These are phyloP conservation scores for Cytospora mali DNA, from an alignment of 2,329 filamentous ascomycete species.

Conservation along the genomic window DNA sequence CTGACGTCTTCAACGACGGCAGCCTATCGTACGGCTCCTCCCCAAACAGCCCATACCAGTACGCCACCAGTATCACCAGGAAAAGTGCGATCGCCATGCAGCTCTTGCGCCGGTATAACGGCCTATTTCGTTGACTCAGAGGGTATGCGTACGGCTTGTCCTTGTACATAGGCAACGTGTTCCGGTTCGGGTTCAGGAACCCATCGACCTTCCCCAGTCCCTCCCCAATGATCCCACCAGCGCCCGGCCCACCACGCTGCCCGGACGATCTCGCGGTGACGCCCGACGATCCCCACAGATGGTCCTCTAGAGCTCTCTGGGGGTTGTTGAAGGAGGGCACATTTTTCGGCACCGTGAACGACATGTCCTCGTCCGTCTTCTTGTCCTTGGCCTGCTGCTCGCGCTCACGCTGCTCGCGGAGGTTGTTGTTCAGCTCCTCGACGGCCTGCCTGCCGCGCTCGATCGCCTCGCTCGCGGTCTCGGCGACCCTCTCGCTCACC, in stretches of 20 bases:
- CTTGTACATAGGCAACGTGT: conserved; percentile 90
- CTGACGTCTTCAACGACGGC: conserved; percentile 50
- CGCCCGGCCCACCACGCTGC: conserved; percentile 32
- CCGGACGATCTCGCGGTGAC: conserved; percentile 44
- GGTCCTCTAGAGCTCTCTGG: conserved; percentile 67
- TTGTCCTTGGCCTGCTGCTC: conserved; percentile 36
- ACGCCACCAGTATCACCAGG: conserved; percentile 61
- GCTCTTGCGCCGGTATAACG: conserved; percentile 67
- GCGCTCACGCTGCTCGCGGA: conserved; percentile 26
- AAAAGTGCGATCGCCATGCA: conserved; percentile 51
- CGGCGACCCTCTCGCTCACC: conserved; percentile 36
- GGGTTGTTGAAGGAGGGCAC: conserved; percentile 69
- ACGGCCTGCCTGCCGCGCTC: conserved; percentile 53
- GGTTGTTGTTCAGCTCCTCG: conserved; percentile 38
- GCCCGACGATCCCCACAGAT: conserved; percentile 61
- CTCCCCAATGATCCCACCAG: conserved; percentile 47
- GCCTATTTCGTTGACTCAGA: conserved; percentile 58
- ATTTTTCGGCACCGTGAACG: conserved; percentile 69
- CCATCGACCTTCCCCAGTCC: conserved; percentile 65
- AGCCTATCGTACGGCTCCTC: conserved; percentile 40
- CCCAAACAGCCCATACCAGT: conserved; percentile 67
- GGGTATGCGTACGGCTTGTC: conserved; percentile 88
- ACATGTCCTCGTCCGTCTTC: conserved; percentile 50
- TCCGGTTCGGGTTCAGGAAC: conserved; percentile 60
- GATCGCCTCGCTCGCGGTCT: conserved; percentile 51